Evolutionary conservation across 129 eudicot species (phyloP).

Genomic region (Artemisia annua): DNA sequence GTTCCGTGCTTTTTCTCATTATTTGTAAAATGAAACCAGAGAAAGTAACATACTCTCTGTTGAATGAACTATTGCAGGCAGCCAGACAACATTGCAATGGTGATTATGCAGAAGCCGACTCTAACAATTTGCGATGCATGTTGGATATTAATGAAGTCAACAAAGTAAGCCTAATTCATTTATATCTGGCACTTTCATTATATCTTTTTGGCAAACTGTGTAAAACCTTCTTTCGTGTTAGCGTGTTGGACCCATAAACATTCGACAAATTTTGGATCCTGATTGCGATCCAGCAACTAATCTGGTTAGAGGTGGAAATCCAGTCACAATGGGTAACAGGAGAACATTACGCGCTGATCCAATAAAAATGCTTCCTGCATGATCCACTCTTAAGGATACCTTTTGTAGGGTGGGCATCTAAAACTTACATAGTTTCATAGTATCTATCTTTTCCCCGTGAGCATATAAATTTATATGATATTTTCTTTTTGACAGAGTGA

Average conservation of each 20-base stretch:
- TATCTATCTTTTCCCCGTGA: not conserved
- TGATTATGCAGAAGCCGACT: slow-evolving; percentile 33
- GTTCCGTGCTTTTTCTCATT: too few species aligned
- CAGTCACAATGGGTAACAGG: not conserved
- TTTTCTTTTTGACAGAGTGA: slow-evolving; percentile 7
- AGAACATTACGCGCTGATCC: slow-evolving; percentile 10
- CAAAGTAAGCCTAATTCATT: slow-evolving; percentile 19
- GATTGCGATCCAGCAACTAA: slow-evolving; percentile 28
- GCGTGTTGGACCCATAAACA: slow-evolving; percentile 28
- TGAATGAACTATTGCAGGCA: slow-evolving; percentile 21
- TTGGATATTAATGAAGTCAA: slow-evolving; percentile 20
- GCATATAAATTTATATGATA: not conserved
- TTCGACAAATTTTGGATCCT: slow-evolving; percentile 41
- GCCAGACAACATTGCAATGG: slow-evolving; percentile 23
- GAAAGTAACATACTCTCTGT: not conserved
- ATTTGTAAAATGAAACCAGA: too few species aligned
- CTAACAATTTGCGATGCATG: slow-evolving; percentile 21
- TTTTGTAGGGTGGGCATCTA: slow-evolving; percentile 23
- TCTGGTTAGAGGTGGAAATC: slow-evolving; percentile 23
- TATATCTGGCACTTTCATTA: not conserved
- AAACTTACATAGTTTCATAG: too few species aligned
- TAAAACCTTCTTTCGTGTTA: not conserved
- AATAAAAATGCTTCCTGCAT: slow-evolving; percentile 17
- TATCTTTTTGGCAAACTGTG: not conserved
- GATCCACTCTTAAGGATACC: slow-evolving; percentile 2